Evolutionary conservation across 1,284 basidiomycete genomes (phyloP), one percentile per base, ranked within the genome.

Genomic region (Kwoniella shivajii): DNA sequence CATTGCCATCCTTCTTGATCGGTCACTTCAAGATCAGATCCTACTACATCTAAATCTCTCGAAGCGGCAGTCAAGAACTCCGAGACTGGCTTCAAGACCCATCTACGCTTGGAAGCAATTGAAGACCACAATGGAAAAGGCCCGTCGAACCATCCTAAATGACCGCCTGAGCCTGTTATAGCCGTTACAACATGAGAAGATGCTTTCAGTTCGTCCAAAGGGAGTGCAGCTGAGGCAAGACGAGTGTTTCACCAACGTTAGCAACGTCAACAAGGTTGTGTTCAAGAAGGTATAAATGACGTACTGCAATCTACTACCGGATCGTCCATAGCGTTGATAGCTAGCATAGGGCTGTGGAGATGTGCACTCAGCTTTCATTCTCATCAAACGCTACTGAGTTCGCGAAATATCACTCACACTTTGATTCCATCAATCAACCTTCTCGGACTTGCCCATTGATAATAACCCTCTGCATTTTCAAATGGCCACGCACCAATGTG

Each of bases 141-240:
- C 4, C 83, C 78, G 66, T 88, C 85, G 72, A 95, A 98, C 94
- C 92, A 98, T 30, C 95, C 95, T 16, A 99, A 81, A 79, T 99
- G 95, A 0, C 96, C 96, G 1, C 96, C 95, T 16, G 83, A 82
- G 33, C 82, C 79, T 0, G 95, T 95, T 52, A 90, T 78, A 13
- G 83, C 88, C 69, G 89, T 84, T 10, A 86, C 83, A 11, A 92
- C 84, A 73, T 86, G 85, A 1, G 80, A 78, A 57, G 87, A 89
- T 11, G 80, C 81, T 55, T 82, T 80, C 6, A 83, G 81, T 58
- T 86, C 81, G 61, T 83, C 54, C 30, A 68, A 80, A 3, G 86
- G 89, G 39, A 71, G 72, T 24, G 56, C 61, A 11, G 51, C 65
- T 67, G 43, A n/a, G 37, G n/a, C 59, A 50, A n/a, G 61, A 50